Evolutionary conservation across 139 green algal genomes (phyloP).

Genomic region (Volvox africanus): DNA sequence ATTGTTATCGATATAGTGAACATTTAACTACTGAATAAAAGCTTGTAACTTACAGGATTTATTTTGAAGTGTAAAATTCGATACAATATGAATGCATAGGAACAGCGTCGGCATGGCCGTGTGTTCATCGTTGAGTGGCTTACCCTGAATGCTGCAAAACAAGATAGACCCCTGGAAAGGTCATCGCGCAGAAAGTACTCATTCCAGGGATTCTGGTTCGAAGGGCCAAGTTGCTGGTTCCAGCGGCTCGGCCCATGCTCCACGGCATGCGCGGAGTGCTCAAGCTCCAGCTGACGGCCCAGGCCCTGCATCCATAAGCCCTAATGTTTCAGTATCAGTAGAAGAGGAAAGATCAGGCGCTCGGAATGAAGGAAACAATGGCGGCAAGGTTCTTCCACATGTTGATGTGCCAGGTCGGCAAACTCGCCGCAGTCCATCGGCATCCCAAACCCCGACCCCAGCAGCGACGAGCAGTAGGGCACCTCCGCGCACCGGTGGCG

Average conservation of each 20-base stretch:
- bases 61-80: no score
- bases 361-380: not conserved
- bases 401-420: not conserved
- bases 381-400: not conserved
- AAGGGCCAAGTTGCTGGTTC: not conserved
- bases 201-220: not conserved
- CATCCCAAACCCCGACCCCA: not conserved
- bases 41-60: no score
- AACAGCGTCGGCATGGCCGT: not conserved
- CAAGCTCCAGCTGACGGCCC: not conserved
- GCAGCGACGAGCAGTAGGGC: not conserved
- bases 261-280: not conserved
- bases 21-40: no score
- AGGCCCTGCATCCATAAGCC: not conserved
- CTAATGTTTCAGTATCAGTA: not conserved
- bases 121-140: not conserved
- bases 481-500: not conserved
- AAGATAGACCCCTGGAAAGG: not conserved
- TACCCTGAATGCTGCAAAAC: conserved; percentile 7
- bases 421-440: not conserved
- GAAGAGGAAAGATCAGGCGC: not conserved
- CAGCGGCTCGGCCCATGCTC: not conserved
- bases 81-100: not conserved
- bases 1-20: no score
- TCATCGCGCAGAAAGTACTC: not conserved